Evolutionary conservation across 768 basidiomycete species (phyloP), one percentile per base, ranked within the genome.

Genomic region (Dendrothele bispora): DNA sequence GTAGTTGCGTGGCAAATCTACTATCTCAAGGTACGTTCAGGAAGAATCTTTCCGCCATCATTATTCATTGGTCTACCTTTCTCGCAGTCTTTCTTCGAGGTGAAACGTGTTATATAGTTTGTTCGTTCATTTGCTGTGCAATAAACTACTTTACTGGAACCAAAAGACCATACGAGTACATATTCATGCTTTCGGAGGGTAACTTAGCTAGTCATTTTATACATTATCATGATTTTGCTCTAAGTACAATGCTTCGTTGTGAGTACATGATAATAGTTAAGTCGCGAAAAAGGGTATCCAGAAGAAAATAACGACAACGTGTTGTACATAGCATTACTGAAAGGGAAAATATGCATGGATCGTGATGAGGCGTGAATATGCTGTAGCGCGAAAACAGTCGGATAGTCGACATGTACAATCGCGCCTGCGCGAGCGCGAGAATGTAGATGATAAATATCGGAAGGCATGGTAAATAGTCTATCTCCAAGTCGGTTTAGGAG

Each of bases 1-100:
- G 88, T 97, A 0, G 95, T 97, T 46, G 95, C 81, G 36, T 98
- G 95, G 95, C 97, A 99, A 69, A 81, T 99, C 48, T 97, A 94
- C 69, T 98, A 98, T 71, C 75, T 99, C 43, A 95, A 98, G 78
- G 91, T 85, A 52, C 55, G 71, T 61, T 22, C 39, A 29, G 17
- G 29, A 18, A n/a, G n/a, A 17, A 20, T 14, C 45, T 48, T 50
- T 59, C 46, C 36, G 10, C 38, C 37, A 50, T 29, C 2, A 18
- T 45, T 4, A 32, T 34, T 59, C 44, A 55, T 36, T 35, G 27
- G 43, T 32, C 36, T 25, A 34, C 11, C 6, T 36, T 43, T 37
- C 40, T 49, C 45, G 18, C 54, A 86, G 85, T 88, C 88, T 15
- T 90, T 91, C 80, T 94, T 95, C 57, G 91, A 94, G 72, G 88